Evolutionary conservation across 2,329 filamentous ascomycete genomes (phyloP).

Genomic region (Trichoderma simmonsii): DNA sequence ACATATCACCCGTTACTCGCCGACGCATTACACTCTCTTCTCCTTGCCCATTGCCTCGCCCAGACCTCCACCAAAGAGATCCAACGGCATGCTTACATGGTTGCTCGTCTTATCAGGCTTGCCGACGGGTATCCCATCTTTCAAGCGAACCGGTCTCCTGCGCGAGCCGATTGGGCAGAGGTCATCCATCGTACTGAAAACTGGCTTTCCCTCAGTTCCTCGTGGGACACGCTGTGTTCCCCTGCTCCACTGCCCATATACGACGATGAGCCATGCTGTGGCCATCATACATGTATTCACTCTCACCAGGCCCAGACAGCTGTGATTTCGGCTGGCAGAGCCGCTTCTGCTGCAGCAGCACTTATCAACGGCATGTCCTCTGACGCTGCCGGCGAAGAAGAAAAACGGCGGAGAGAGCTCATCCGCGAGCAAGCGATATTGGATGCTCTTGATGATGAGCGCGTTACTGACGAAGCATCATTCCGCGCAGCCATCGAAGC

Average conservation of each 20-base stretch:
- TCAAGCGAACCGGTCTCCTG: slow-evolving; percentile 66
- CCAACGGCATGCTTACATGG: slow-evolving; percentile 77
- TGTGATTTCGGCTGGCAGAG: slow-evolving; percentile 19
- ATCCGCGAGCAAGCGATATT: slow-evolving; percentile 64
- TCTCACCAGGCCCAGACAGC: slow-evolving; percentile 17
- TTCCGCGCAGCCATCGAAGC: slow-evolving; percentile 63
- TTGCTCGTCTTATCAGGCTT: slow-evolving; percentile 68
- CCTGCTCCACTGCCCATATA: slow-evolving; percentile 51
- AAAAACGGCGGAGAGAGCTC: slow-evolving; percentile 55
- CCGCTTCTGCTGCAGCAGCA: slow-evolving; percentile 29
- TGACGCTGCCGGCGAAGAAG: slow-evolving; percentile 28
- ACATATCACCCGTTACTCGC: slow-evolving; percentile 80
- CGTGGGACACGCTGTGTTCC: slow-evolving; percentile 70
- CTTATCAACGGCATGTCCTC: slow-evolving; percentile 20
- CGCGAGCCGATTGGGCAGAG: slow-evolving; percentile 77
- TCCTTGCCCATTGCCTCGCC: slow-evolving; percentile 74
- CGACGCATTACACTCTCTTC: slow-evolving; percentile 73
- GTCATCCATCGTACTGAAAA: slow-evolving; percentile 64
- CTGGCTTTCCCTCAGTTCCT: slow-evolving; percentile 62
- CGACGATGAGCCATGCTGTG: slow-evolving; percentile 15
- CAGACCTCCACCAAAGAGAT: slow-evolving; percentile 78
- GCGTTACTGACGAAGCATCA: slow-evolving; percentile 63
- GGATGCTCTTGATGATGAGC: slow-evolving; percentile 64
- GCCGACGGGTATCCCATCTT: slow-evolving; percentile 80
- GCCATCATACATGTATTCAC: background rate